Evolutionary conservation across 257 asterid genomes (phyloP), one percentile per base, ranked within the genome.

Genomic region (Petunia secreta): DNA sequence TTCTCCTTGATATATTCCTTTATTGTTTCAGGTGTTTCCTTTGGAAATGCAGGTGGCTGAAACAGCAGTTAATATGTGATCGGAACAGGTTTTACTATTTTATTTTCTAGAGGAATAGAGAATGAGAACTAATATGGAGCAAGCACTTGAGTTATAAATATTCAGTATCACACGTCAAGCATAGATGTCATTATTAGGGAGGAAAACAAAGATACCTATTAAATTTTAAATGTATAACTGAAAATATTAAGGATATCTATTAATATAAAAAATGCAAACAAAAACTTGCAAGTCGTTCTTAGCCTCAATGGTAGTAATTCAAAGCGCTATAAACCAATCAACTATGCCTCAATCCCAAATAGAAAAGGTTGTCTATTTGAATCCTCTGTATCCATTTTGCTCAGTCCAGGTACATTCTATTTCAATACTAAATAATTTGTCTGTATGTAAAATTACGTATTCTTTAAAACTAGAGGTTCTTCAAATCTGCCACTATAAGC

Each of bases 31-130:
- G 96, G 96, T 36, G 99, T 93, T 89, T 95, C 99, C 75, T 60
- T 79, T 15, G 97, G 98, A 79, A 88, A 95, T 74, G 99, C 99
- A 9, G 98, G 97, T 71, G 99, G 99, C 99, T 95, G 94, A 82
- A 60, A 68, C 39, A 63, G 38, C 38, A 46, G 9, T 71, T 9
- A 48, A 71, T 25, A 25, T 46, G 3, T 34, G 34, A 71, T 34
- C 9, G 10, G 48, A 71, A 10, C 77, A 48, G 13, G 25, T 40
- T 71, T 34, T 5, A 48, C 60, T 10, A 57, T 48, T 48, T 71
- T 65, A 8, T 6, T 69, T 71, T 48, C 34, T 46, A 71, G 43
- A 48, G 60, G 59, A 52, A 71, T 48, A 11, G 8, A 15, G 25
- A 9, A 71, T 34, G 11, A 48, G 60, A 71, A 10, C 43, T 48